Evolutionary conservation across 306 rosid genomes (phyloP).

Genomic region (Vigna hirtella): DNA sequence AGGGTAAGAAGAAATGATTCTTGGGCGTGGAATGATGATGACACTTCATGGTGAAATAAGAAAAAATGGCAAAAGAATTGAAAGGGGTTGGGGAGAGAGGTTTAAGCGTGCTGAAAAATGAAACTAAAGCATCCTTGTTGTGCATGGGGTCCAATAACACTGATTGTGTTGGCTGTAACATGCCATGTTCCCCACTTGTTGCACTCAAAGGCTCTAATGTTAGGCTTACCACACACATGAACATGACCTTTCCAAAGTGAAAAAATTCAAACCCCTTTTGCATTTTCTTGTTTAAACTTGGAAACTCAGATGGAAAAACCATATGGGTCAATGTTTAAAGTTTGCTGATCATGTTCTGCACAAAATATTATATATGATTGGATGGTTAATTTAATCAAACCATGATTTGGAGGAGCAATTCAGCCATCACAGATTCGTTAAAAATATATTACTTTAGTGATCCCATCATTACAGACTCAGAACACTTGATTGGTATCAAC

Average conservation of each 20-base stretch:
- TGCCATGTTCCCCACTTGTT: conserved; percentile 65
- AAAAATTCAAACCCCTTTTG: background rate
- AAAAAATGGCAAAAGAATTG: conserved; percentile 38
- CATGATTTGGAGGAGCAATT: background rate
- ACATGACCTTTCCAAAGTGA: conserved; percentile 13
- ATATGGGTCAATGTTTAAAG: background rate
- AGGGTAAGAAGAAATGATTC: conserved; percentile 73
- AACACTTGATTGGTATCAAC: background rate
- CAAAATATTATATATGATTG: background rate
- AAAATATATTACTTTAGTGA: background rate
- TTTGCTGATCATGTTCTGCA: background rate
- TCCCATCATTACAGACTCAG: background rate
- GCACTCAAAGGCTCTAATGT: conserved; percentile 59
- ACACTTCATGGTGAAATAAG: conserved; percentile 55
- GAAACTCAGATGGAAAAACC: background rate
- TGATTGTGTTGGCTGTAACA: conserved; percentile 65
- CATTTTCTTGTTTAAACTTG: background rate
- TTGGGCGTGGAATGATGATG: conserved; percentile 74
- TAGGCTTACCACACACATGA: conserved; percentile 37
- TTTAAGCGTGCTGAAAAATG: conserved; percentile 70
- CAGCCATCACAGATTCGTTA: background rate
- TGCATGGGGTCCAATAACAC: conserved; percentile 59
- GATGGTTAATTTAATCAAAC: conserved; percentile 3
- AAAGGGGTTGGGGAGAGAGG: conserved; percentile 29
- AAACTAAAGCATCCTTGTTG: conserved; percentile 38